Evolutionary conservation across 257 asterid genomes (phyloP).

Genomic region (Leptodermis oblonga): DNA sequence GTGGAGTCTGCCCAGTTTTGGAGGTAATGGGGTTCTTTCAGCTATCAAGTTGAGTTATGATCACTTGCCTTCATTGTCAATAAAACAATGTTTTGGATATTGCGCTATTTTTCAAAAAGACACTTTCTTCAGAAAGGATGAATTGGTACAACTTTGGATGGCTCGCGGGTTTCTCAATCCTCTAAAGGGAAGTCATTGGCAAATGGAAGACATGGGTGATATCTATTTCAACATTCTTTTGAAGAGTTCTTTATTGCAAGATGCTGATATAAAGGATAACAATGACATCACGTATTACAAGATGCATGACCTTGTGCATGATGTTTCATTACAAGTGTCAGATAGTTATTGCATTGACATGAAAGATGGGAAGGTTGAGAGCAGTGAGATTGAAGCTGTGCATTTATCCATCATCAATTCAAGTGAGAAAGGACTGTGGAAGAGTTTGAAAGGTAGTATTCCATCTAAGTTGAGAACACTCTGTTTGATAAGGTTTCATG

Average conservation of each 20-base stretch:
- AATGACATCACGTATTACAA: conserved; percentile 7
- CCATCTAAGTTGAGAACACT: conserved; percentile 10
- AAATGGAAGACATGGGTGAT: conserved; percentile 23
- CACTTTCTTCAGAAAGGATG: conserved; percentile 15
- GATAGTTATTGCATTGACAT: background rate
- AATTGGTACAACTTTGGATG: conserved; percentile 31
- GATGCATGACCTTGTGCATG: conserved; percentile 39
- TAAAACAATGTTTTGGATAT: conserved; percentile 24
- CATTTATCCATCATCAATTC: background rate
- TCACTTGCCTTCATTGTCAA: conserved; percentile 17
- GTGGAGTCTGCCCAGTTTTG: background rate
- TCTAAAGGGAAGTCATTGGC: background rate
- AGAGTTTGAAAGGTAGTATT: background rate
- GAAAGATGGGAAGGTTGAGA: background rate
- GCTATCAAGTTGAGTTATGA: conserved; percentile 21
- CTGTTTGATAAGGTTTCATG: background rate
- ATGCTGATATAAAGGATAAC: background rate
- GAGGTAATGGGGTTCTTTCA: conserved; percentile 2
- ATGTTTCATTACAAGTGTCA: conserved; percentile 14
- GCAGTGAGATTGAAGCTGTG: background rate
- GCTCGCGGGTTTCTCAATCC: conserved; percentile 20
- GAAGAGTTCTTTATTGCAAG: conserved; percentile 24
- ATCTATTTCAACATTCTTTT: conserved; percentile 13
- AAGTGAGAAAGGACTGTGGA: background rate
- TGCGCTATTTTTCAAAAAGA: conserved; percentile 28